Base-by-base conservation (phyloP, 495 filamentous ascomycete genomes). In the Penicillium psychrofluorescens region DNA sequence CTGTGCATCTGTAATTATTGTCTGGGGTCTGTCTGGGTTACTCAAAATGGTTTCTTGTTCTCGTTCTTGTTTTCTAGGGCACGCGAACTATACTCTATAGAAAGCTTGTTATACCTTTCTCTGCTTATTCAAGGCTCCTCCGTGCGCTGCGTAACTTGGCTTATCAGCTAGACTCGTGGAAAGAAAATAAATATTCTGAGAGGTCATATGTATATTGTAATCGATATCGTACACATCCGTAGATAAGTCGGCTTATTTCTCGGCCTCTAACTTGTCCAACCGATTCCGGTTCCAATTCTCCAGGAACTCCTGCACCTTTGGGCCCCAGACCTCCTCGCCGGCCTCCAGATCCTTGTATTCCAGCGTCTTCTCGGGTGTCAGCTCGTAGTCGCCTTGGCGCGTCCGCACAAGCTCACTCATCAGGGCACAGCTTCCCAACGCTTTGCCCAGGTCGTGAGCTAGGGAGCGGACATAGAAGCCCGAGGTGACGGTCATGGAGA, bases 381-480 rank as follows among this genome's bases (percentile, higher is more conserved):
- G 63, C 38, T 74, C 73, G 53, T 88, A 97, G 29, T 85, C 74
- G 11, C 78, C 88, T 59, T 99, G 92, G 36, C 86, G 80, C 2
- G 79, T 84, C 12, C 92, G 81, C 37, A 84, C 74, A 29, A 99
- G 77, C 45, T 83, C 78, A 39, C 88, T 83, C 92, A 99, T 97
- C 54, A 91, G 69, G 22, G 76, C 92, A 29, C 84, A 79, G 30
- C 86, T 94, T 16, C 83, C 81, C 9, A 95, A 67, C 35, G 89
- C 86, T 51, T 81, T 76, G 12, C 92, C 92, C 28, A 99, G 74
- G 54, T 99, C 94, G 54, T 97, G 89, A 43, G 87, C 86, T 35
- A 99, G 74, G 30, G 84, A 90, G 43, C 92, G 86, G 34, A 99
- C 92, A 65, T 99, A 99, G 73, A 97, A 99, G 35, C 92, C 92